Evolutionary conservation across 2,329 filamentous ascomycete species (phyloP).

Genomic region (Fusarium sp.): DNA sequence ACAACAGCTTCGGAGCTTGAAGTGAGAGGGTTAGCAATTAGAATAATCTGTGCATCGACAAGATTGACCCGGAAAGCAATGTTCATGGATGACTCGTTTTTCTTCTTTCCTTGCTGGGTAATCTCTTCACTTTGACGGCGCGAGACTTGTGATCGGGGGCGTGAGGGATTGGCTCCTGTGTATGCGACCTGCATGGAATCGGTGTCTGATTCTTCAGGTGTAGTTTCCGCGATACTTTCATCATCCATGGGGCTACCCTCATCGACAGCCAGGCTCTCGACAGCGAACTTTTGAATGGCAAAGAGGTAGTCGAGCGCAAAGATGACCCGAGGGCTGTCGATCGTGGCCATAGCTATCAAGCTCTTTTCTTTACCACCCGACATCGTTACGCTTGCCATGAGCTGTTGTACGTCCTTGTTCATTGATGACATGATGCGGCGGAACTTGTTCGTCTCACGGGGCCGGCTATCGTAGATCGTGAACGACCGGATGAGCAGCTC

Average conservation of each 20-base stretch:
- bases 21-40: constrained; percentile 93
- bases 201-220: constrained; percentile 65
- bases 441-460: constrained; percentile 91
- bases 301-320: constrained; percentile 97
- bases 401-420: constrained; percentile 94
- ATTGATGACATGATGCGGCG: constrained; percentile 97
- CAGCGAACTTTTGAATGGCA: constrained; percentile 84
- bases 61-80: constrained; percentile 92
- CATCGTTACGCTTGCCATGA: constrained; percentile 97
- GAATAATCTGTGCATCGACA: constrained; percentile 94
- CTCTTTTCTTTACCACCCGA: constrained; percentile 83
- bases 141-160: constrained; percentile 44
- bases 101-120: constrained; percentile 31
- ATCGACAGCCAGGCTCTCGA: constrained; percentile 71
- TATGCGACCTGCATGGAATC: constrained; percentile 64
- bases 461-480: constrained; percentile 92
- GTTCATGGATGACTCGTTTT: constrained; percentile 62
- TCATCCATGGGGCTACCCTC: constrained; percentile 63
- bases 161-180: constrained; percentile 49
- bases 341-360: constrained; percentile 88
- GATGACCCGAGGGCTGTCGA: constrained; percentile 94
- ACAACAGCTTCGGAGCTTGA: constrained; percentile 95
- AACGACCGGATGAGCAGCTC: constrained; percentile 95
- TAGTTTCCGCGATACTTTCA: constrained; percentile 62
- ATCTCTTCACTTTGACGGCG: constrained; percentile 36